Evolutionary conservation across 257 asterid species (phyloP).

Genomic region (Scutellaria galericulata): DNA sequence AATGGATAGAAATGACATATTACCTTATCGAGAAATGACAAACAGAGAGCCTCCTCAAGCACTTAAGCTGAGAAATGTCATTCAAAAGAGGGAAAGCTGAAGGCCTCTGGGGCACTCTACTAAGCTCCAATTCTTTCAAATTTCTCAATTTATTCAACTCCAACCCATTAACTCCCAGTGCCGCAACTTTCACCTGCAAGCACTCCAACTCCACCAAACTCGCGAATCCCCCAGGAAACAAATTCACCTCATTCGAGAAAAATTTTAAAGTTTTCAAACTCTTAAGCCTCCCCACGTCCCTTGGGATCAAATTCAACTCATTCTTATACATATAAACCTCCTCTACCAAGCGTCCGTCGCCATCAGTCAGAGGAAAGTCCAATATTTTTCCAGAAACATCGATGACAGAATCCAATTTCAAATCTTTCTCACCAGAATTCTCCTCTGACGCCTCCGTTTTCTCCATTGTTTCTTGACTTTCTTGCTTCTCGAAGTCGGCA

Average conservation of each 20-base stretch:
- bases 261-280: slow-evolving; percentile 75
- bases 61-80: slow-evolving; percentile 69
- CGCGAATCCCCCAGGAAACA: slow-evolving; percentile 70
- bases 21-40: slow-evolving; percentile 95
- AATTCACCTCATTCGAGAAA: slow-evolving; percentile 79
- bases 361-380: slow-evolving; percentile 56
- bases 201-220: slow-evolving; percentile 70
- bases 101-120: slow-evolving; percentile 74
- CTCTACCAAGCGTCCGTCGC: slow-evolving; percentile 49
- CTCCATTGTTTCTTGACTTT: slow-evolving; percentile 29
- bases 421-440: slow-evolving; percentile 37
- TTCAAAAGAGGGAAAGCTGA: slow-evolving; percentile 71
- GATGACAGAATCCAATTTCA: slow-evolving; percentile 46
- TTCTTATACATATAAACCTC: slow-evolving; percentile 79
- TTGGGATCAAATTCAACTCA: slow-evolving; percentile 74
- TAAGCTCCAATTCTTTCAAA: slow-evolving; percentile 87
- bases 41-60: slow-evolving; percentile 82
- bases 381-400: slow-evolving; percentile 73
- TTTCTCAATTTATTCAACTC: slow-evolving; percentile 68
- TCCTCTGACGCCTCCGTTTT: slow-evolving; percentile 39
- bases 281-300: slow-evolving; percentile 58
- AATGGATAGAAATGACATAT: background rate
- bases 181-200: slow-evolving; percentile 76
- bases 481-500: slow-evolving; percentile 35
- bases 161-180: slow-evolving; percentile 72